Evolutionary conservation across 2,329 filamentous ascomycete genomes (phyloP).

Genomic region (Didymella sp.): DNA sequence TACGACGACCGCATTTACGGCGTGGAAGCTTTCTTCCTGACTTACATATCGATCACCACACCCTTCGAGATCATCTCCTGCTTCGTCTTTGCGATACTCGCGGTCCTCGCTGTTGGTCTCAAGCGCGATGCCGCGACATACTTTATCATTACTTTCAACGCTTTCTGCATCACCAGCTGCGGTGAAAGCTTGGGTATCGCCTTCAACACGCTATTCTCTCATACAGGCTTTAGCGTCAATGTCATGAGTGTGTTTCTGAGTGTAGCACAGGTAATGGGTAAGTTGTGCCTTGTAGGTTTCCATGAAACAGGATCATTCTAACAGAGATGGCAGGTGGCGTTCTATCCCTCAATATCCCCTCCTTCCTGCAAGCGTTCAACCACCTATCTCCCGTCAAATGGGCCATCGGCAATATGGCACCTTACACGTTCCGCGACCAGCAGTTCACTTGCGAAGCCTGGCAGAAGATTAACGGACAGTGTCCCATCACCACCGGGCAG

Average conservation of each 20-base stretch:
- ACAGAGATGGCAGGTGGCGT: constrained; percentile 58
- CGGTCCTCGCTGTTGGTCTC: constrained; percentile 69
- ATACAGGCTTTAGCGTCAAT: constrained; percentile 79
- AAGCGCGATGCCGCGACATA: constrained; percentile 69
- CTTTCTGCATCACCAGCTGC: constrained; percentile 75
- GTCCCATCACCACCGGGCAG: constrained; percentile 70
- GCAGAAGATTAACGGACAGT: constrained; percentile 67
- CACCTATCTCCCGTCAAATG: constrained; percentile 77
- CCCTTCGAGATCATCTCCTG: constrained; percentile 73
- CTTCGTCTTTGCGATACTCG: constrained; percentile 70
- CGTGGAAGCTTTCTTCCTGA: constrained; percentile 72
- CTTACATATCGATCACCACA: constrained; percentile 73
- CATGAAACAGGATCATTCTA: background rate
- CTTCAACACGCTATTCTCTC: constrained; percentile 77
- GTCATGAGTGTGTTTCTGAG: constrained; percentile 73
- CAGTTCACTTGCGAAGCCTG: constrained; percentile 68
- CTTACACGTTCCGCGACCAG: constrained; percentile 68
- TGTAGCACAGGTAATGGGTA: constrained; percentile 71
- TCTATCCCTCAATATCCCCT: constrained; percentile 72
- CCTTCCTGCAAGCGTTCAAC: constrained; percentile 71
- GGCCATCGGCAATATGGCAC: constrained; percentile 69
- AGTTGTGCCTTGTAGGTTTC: background rate
- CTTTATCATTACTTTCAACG: constrained; percentile 71
- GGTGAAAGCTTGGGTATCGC: constrained; percentile 80
- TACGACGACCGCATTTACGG: constrained; percentile 76